Evolutionary conservation across 2,329 filamentous ascomycete species (phyloP).

Genomic region (Lachnellula subtilissima): DNA sequence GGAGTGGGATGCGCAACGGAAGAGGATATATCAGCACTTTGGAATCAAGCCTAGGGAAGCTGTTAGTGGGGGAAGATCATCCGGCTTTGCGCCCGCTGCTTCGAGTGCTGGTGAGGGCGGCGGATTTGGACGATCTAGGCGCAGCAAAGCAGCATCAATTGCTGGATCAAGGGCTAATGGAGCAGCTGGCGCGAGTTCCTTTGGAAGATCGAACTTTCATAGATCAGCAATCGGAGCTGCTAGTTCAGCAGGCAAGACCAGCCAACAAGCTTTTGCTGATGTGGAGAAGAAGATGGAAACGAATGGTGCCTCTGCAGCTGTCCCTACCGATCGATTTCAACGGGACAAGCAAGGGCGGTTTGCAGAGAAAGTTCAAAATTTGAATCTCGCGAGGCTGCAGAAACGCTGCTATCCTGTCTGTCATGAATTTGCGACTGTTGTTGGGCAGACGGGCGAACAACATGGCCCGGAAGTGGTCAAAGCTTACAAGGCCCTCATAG

Average conservation of each 20-base stretch:
- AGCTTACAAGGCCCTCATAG: conserved; percentile 75
- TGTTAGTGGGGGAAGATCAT: conserved; percentile 9
- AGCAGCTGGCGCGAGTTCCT: conserved; percentile 48
- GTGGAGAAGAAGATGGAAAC: conserved; percentile 54
- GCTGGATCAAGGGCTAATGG: conserved; percentile 26
- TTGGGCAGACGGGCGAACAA: conserved; percentile 63
- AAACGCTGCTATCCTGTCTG: conserved; percentile 68
- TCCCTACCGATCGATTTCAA: conserved; percentile 66
- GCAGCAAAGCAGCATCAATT: conserved; percentile 41
- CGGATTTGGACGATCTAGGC: conserved; percentile 56
- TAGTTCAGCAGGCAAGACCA: conserved; percentile 54
- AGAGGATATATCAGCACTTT: conserved; percentile 93
- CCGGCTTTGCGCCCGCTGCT: conserved; percentile 29
- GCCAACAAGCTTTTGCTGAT: conserved; percentile 63
- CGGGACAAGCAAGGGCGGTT: conserved; percentile 82
- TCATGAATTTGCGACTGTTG: conserved; percentile 69
- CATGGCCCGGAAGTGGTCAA: conserved; percentile 72
- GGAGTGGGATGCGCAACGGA: conserved; percentile 93
- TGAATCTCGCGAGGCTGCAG: conserved; percentile 69
- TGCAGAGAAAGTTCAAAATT: conserved; percentile 69
- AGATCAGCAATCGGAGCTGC: conserved; percentile 85
- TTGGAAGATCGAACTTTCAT: conserved; percentile 66
- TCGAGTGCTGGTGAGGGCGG: conserved; percentile 45
- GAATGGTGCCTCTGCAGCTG: conserved; percentile 42
- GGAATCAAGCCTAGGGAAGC: conserved; percentile 66